A percentile compares a stretch with the other conserved stretches of the same genome.
These are phyloP conservation scores for Takashimella koratensis DNA, from an alignment of 1,284 basidiomycete species.

Conservation along the genomic window DNA sequence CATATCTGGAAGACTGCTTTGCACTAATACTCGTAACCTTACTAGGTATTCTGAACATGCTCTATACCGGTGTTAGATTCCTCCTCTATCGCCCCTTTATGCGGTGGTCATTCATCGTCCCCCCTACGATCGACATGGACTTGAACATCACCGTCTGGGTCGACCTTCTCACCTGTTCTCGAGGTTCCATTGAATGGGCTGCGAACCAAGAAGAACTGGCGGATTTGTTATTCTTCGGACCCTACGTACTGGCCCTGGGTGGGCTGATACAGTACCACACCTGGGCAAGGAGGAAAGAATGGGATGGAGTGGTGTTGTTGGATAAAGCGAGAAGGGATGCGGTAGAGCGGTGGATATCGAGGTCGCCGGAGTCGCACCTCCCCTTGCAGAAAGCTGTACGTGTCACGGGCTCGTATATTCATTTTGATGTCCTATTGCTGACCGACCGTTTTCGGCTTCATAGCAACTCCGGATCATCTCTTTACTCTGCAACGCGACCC, in stretches of 20 bases:
- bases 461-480: constrained; percentile 18
- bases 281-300: constrained; percentile 27
- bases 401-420: too few species aligned
- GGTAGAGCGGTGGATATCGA: constrained; percentile 15
- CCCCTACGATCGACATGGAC: constrained; percentile 15
- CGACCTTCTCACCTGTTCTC: constrained; percentile 14
- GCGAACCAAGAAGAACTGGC: constrained; percentile 21
- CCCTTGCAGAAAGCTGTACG: constrained; percentile 17
- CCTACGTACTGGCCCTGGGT: constrained; percentile 21
- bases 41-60: constrained; percentile 22
- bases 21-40: not conserved
- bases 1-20: not conserved
- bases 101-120: constrained; percentile 32
- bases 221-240: constrained; percentile 22
- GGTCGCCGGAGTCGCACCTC: constrained; percentile 13
- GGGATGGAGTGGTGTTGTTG: constrained; percentile 26
- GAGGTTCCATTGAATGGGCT: constrained; percentile 22
- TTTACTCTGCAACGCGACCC: constrained; percentile 15
- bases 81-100: constrained; percentile 31
- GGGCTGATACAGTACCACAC: constrained; percentile 19
- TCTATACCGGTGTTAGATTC: constrained; percentile 16
- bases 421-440: too few species aligned
- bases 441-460: too few species aligned
- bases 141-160: constrained; percentile 23
- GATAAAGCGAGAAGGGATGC: constrained; percentile 19